These are phyloP conservation scores for Aureobasidium sp. DNA, from an alignment of 2,329 filamentous ascomycete species.

Conservation along the genomic window DNA sequence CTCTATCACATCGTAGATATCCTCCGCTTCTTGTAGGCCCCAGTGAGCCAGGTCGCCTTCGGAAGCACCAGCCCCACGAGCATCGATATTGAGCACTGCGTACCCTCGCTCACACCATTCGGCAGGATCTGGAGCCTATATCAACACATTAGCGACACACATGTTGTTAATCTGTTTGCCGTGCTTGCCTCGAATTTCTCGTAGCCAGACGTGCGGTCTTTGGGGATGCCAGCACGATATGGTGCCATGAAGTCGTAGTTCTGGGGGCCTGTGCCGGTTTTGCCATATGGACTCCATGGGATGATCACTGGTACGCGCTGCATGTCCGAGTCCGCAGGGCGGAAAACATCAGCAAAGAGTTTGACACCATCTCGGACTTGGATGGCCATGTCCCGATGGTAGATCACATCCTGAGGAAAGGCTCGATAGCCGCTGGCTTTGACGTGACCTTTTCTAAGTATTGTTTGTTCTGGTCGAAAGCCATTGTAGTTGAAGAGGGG, in stretches of 20 bases:
- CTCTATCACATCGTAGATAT: too few relatives aligned
- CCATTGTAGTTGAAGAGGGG: background rate
- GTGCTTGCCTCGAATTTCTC: background rate
- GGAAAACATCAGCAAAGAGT: constrained; percentile 41
- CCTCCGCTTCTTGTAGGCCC: too few relatives aligned
- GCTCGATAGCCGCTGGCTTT: background rate
- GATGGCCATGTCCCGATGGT: constrained; percentile 42
- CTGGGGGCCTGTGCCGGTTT: constrained; percentile 22
- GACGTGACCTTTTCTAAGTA: background rate
- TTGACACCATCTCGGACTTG: constrained; percentile 35
- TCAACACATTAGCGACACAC: too few relatives aligned
- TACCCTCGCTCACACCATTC: too few relatives aligned
- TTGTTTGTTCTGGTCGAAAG: background rate
- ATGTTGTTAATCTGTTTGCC: too few relatives aligned
- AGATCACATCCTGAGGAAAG: constrained; percentile 21
- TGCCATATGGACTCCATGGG: constrained; percentile 41
- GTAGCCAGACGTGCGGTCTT: background rate
- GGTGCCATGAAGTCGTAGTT: background rate
- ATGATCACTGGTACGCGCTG: constrained; percentile 38
- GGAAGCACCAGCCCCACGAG: too few relatives aligned
- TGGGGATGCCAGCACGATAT: background rate
- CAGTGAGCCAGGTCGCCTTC: too few relatives aligned
- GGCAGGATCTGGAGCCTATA: background rate
- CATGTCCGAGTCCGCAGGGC: constrained; percentile 29
- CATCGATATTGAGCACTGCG: too few relatives aligned